phyloP scores from a whole-genome alignment of 768 basidiomycete species.

The Kwoniella bestiolae region DNA sequence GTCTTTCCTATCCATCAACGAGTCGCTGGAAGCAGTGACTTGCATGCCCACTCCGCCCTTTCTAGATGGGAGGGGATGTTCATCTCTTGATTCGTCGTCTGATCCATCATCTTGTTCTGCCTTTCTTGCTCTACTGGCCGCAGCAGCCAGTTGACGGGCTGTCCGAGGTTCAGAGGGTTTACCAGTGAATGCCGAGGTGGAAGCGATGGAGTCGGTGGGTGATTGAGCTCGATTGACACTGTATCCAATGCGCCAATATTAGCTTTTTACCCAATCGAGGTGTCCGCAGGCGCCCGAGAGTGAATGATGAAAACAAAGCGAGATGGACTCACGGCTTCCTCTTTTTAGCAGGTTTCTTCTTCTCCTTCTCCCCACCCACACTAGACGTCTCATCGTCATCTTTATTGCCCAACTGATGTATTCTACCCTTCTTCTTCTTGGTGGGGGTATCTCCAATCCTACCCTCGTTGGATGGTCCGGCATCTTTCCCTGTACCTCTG shows the following conservation, averaged over 20 bases:
- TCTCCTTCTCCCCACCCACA: constrained; percentile 38
- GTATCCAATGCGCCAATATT: background rate
- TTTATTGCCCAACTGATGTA: constrained; percentile 37
- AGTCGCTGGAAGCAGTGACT: constrained; percentile 30
- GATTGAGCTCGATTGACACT: constrained; percentile 46
- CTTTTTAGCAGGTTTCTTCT: constrained; percentile 42
- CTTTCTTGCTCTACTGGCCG: constrained; percentile 34
- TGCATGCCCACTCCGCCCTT: constrained; percentile 24
- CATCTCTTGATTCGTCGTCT: constrained; percentile 30
- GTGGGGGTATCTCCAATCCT: constrained; percentile 47
- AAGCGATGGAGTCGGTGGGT: constrained; percentile 49
- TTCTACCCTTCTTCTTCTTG: constrained; percentile 52
- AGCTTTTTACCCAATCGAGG: background rate
- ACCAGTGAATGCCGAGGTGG: constrained; percentile 40
- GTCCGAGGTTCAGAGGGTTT: constrained; percentile 43
- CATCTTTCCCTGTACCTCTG: constrained; percentile 21
- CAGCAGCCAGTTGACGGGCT: constrained; percentile 50
- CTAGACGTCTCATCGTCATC: constrained; percentile 49
- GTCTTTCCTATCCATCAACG: constrained; percentile 25
- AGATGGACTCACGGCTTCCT: constrained; percentile 43
- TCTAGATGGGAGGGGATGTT: background rate
- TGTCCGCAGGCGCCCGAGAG: background rate
- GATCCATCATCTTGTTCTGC: constrained; percentile 41
- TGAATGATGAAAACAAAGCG: too few relatives aligned
- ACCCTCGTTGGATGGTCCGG: constrained; percentile 12